Evolutionary conservation across 2,329 filamentous ascomycete species (phyloP).

Genomic region (Fusarium neocosmosporiellum): DNA sequence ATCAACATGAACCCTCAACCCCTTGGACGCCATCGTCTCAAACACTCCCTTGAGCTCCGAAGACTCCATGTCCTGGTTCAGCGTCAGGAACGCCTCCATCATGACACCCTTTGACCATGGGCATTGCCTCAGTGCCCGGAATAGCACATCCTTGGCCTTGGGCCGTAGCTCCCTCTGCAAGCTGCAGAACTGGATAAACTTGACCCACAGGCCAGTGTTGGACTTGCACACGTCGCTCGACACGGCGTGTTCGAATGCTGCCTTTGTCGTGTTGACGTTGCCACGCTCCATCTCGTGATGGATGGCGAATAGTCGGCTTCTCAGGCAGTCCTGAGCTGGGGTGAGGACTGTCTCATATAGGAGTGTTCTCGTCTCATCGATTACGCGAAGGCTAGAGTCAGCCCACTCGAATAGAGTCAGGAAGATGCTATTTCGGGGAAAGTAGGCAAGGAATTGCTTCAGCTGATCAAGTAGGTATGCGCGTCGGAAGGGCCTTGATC

Average conservation of each 20-base stretch:
- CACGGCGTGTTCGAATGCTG: slow-evolving; percentile 65
- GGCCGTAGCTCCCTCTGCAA: slow-evolving; percentile 51
- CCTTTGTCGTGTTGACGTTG: slow-evolving; percentile 60
- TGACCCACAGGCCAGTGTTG: slow-evolving; percentile 60
- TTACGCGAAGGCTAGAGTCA: slow-evolving; percentile 76
- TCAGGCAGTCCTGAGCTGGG: slow-evolving; percentile 53
- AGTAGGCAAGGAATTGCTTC: slow-evolving; percentile 67
- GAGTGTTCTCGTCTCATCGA: slow-evolving; percentile 79
- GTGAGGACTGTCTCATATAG: slow-evolving; percentile 64
- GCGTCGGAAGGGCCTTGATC: slow-evolving; percentile 72
- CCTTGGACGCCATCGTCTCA: slow-evolving; percentile 60
- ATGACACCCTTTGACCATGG: slow-evolving; percentile 62
- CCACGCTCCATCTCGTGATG: slow-evolving; percentile 61
- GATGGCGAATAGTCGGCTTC: slow-evolving; percentile 62
- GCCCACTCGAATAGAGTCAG: slow-evolving; percentile 79
- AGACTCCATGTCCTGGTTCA: slow-evolving; percentile 57
- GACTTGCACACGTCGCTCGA: slow-evolving; percentile 52
- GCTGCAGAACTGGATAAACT: slow-evolving; percentile 62
- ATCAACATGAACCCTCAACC: slow-evolving; percentile 62
- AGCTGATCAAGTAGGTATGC: slow-evolving; percentile 72
- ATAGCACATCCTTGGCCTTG: slow-evolving; percentile 61
- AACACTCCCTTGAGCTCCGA: slow-evolving; percentile 62
- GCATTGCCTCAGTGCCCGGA: slow-evolving; percentile 59
- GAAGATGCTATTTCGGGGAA: slow-evolving; percentile 82
- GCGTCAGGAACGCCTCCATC: slow-evolving; percentile 63